Base-by-base conservation (phyloP, 768 basidiomycete species). In the Lactarius quietus region DNA sequence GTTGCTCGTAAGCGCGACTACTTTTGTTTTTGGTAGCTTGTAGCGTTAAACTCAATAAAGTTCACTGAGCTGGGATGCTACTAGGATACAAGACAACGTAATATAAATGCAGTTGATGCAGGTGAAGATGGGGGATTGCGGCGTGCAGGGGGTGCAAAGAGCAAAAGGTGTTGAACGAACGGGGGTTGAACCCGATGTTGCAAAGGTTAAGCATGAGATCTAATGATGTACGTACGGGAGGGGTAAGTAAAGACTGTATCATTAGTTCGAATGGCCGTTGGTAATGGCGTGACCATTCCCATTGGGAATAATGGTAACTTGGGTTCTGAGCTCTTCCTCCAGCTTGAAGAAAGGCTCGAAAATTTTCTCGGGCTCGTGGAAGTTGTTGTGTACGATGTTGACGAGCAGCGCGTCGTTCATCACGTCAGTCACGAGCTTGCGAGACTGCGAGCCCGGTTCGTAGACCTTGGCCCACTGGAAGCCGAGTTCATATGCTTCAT, bases 351-450 rank as follows among this genome's bases (percentile, higher is more conserved):
- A 96, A 3, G 93, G 92, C 70, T 81, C 80, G 75, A 95, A 98
- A 76, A 98, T 95, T 26, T 88, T 88, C 56, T 89, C 81, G 2
- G 86, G 75, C 72, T 90, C 83, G 76, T 92, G 90, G 85, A 93
- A 98, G 75, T 96, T 89, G 78, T 97, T 97, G 76, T 97, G 94
- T 31, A 98, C 95, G 70, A 98, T 89, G 76, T 97, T 97, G 70
- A 97, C 93, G 69, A 98, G 87, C 78, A 86, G 87, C 67, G 81
- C 90, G 1, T 83, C 83, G 64, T 93, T 86, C 89, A 97, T 92
- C 72, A 93, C 76, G 39, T 86, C 83, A 67, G 81, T 77, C 74
- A 97, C 89, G 67, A 95, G 78, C 71, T 88, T 85, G 61, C 87
- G 85, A 18, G 92, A 86, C 3, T 83, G 80, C 1, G 93, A 90